Evolutionary conservation across 1,284 basidiomycete genomes (phyloP).

Genomic region (Hymenochaete sp.): DNA sequence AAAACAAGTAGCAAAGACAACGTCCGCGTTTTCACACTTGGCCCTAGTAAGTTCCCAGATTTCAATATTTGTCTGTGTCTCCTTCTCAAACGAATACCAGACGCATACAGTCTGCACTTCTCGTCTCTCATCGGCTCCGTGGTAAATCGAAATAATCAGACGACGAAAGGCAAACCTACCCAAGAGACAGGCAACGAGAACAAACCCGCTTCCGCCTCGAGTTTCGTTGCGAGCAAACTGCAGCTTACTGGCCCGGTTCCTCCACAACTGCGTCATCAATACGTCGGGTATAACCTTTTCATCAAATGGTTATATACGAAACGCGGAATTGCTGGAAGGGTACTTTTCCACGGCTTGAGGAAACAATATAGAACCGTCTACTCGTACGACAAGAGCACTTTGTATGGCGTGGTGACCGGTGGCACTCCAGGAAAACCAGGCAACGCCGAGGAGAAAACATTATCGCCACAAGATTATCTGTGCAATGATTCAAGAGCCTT

Average conservation of each 20-base stretch:
- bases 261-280: constrained; percentile 35
- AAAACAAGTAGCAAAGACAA: constrained; percentile 27
- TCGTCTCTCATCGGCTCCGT: constrained; percentile 27
- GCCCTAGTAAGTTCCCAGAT: constrained; percentile 25
- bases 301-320: constrained; percentile 35
- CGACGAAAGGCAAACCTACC: constrained; percentile 12
- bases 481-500: constrained; percentile 22
- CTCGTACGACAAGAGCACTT: constrained; percentile 32
- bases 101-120: constrained; percentile 28
- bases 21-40: constrained; percentile 33
- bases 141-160: constrained; percentile 18
- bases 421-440: neutral
- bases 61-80: neutral
- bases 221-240: constrained; percentile 39
- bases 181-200: constrained; percentile 12
- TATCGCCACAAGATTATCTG: neutral
- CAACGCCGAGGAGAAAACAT: neutral
- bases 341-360: constrained; percentile 34
- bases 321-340: constrained; percentile 30
- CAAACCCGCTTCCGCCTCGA: constrained; percentile 21
- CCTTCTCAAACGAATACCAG: constrained; percentile 17
- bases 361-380: constrained; percentile 38
- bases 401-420: constrained; percentile 28
- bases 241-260: constrained; percentile 40
- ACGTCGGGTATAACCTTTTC: constrained; percentile 38